A percentile compares a stretch with the other conserved stretches of the same genome.
phyloP scores from a whole-genome alignment of 2,329 filamentous ascomycete genomes.

The Alternaria sp. region DNA sequence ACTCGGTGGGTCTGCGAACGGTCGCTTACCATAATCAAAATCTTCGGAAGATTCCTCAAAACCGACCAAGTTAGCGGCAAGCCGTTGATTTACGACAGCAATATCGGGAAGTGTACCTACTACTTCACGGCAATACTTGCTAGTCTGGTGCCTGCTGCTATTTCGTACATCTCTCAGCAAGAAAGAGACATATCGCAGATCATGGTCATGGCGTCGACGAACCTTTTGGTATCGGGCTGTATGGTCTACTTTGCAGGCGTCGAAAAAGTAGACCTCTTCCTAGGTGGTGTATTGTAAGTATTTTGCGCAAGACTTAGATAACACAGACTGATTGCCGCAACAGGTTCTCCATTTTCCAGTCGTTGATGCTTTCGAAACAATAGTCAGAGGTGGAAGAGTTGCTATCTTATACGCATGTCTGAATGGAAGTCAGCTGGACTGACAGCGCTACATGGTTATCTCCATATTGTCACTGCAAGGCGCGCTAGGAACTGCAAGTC shows the following conservation, averaged over 20 bases:
- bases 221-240: background rate
- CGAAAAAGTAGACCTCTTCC: background rate
- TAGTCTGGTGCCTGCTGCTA: background rate
- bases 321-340: no score
- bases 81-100: background rate
- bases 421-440: background rate
- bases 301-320: background rate
- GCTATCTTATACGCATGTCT: background rate
- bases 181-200: background rate
- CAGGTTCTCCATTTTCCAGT: background rate
- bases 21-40: no score
- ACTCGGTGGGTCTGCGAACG: no score
- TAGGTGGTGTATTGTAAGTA: background rate
- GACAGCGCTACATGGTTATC: background rate
- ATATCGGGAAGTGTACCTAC: background rate
- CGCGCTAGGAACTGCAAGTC: background rate
- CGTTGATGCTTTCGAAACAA: background rate
- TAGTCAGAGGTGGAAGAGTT: background rate
- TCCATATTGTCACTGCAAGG: background rate
- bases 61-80: no score
- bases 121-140: background rate
- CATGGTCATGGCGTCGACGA: background rate
- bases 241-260: background rate
- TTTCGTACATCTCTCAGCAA: background rate
- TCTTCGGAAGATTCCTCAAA: no score